Conservation (phyloP, 139 green algal genomes). For the Tetraselmis striata region DNA sequence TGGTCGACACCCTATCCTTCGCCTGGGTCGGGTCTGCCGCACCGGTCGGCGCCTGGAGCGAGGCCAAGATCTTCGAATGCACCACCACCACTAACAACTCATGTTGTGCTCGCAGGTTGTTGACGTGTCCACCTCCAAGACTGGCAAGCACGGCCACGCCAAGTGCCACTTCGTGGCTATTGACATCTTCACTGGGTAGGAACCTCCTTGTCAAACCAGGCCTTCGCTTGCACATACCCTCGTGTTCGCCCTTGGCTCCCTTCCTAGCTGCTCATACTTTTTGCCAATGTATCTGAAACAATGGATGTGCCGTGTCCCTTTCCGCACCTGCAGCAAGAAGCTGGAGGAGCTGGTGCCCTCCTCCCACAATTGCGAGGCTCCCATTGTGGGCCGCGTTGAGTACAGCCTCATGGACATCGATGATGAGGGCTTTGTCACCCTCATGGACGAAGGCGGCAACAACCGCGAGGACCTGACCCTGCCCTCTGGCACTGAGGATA, state of each 20-base stretch:
- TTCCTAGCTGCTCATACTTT: too few relatives aligned
- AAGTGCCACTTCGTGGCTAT: conserved; percentile 97
- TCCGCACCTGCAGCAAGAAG: conserved; percentile 87
- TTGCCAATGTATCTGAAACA: too few relatives aligned
- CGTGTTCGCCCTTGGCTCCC: too few relatives aligned
- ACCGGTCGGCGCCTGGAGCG: too few relatives aligned
- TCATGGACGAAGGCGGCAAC: conserved; percentile 89
- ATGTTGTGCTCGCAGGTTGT: too few relatives aligned
- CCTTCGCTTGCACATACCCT: too few relatives aligned
- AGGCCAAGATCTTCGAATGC: too few relatives aligned
- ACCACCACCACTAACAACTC: too few relatives aligned
- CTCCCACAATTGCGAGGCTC: conserved; percentile 95
- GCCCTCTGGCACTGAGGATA: conserved; percentile 83
- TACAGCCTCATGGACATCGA: conserved; percentile 93
- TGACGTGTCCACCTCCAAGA: conserved; percentile 99
- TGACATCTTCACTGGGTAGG: conserved; percentile 89
- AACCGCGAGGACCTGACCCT: conserved; percentile 93
- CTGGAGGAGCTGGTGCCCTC: conserved; percentile 95
- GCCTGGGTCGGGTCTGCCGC: too few relatives aligned
- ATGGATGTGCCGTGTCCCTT: too few relatives aligned
- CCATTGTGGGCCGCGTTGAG: conserved; percentile 83
- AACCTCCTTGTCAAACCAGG: too few relatives aligned
- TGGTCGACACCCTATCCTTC: too few relatives aligned
- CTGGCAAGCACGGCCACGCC: conserved; percentile 98
- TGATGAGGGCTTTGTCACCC: conserved; percentile 92